Evolutionary conservation across 169 alveolate species (phyloP), one percentile per base, ranked within the genome.

Genomic region (Plasmodium gaboni): DNA sequence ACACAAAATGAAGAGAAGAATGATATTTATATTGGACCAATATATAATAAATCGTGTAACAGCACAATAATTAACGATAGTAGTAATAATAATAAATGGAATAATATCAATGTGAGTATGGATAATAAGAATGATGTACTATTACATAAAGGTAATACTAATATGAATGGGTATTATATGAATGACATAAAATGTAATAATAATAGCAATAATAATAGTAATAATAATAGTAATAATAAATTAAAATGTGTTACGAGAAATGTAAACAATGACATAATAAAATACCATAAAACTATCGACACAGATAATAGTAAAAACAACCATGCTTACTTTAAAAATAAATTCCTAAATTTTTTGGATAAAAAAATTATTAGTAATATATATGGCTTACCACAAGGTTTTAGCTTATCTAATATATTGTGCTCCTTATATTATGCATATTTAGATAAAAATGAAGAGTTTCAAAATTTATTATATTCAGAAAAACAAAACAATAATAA

Each of bases 351-450:
- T 13, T 83, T 83, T 86, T 55, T 59, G 42, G 92, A 86, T 38
- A 86, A 71, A 71, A 71, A 59, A 57, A 72, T 86, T 64, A 69
- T 86, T 38, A 72, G 87, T 38, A 73, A 86, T 50, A 86, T 86
- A 60, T 70, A 44, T 46, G 92, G 92, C 4, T 22, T 86, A 15
- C 92, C 92, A 61, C 92, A 86, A 48, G 92, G 92, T 10, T 86
- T 86, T 57, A 59, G 70, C 19, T 71, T 86, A 42, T 86, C 92
- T 22, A 86, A 86, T 73, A 86, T 86, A 2, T 24, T 86, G 13
- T 86, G 92, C 5, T 69, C 92, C 44, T 51, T 86, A 13, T 86
- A 86, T 74, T 86, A 86, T 32, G 92, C 86, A 22, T 71, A 86
- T 32, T 65, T 86, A 42, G 92, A 86, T 74, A 46, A 74, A 71